phyloP scores from a whole-genome alignment of 2,329 filamentous ascomycete genomes.

The Colletotrichum orbiculare region DNA sequence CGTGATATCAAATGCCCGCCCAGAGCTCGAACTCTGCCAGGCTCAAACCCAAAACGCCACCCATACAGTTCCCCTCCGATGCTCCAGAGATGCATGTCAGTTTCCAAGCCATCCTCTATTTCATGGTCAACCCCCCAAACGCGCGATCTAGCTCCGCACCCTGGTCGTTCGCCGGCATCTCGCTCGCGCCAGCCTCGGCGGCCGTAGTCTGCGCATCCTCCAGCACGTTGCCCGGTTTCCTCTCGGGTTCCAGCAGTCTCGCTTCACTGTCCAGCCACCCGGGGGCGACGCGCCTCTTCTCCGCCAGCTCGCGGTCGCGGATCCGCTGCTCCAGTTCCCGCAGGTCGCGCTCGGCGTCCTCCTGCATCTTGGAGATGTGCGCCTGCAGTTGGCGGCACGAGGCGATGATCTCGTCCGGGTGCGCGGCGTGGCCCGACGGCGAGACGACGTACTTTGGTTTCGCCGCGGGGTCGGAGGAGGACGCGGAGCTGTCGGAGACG shows the following conservation, averaged over 20 bases:
- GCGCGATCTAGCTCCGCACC: constrained; percentile 68
- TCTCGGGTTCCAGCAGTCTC: constrained; percentile 75
- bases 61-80: neutral
- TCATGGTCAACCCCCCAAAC: constrained; percentile 61
- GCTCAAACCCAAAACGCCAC: neutral
- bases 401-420: constrained; percentile 85
- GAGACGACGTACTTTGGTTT: constrained; percentile 82
- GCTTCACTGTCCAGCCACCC: constrained; percentile 84
- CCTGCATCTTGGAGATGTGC: constrained; percentile 77
- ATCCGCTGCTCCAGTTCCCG: constrained; percentile 76
- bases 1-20: too few relatives aligned
- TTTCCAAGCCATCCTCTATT: constrained; percentile 6
- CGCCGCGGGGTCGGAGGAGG: constrained; percentile 42
- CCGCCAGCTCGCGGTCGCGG: constrained; percentile 74
- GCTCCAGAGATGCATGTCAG: neutral
- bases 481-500: constrained; percentile 52
- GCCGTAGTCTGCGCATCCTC: constrained; percentile 47
- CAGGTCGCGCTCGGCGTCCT: constrained; percentile 75
- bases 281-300: constrained; percentile 83
- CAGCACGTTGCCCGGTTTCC: constrained; percentile 42
- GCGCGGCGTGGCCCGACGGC: constrained; percentile 81
- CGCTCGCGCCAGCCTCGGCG: constrained; percentile 42
- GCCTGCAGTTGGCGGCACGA: constrained; percentile 83
- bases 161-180: constrained; percentile 56
- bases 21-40: too few relatives aligned